A percentile compares a stretch with the other conserved stretches of the same genome.
Conservation (phyloP, 2,329 filamentous ascomycete genomes). For the Bipolaris victoriae region DNA sequence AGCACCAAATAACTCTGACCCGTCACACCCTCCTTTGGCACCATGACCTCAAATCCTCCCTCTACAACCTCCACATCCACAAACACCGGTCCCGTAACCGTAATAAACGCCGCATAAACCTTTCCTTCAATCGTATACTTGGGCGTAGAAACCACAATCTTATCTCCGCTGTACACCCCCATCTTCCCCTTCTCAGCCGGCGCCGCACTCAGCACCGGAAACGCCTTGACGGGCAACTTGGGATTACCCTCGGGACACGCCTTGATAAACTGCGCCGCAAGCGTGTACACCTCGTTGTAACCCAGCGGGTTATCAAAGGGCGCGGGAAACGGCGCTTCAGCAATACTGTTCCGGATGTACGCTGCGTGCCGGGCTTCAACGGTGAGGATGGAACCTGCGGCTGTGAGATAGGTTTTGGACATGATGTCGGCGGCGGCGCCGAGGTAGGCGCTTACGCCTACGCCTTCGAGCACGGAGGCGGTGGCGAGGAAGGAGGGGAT, state of each 20-base stretch:
- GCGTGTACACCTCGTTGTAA: slow-evolving; percentile 66
- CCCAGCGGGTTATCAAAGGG: slow-evolving; percentile 66
- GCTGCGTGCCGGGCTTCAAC: slow-evolving; percentile 70
- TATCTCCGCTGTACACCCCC: slow-evolving; percentile 25
- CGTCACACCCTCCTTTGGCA: slow-evolving; percentile 32
- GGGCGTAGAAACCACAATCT: slow-evolving; percentile 20
- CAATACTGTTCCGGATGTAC: slow-evolving; percentile 61
- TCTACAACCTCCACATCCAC: slow-evolving; percentile 21
- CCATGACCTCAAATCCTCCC: slow-evolving; percentile 26
- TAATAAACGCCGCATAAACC: slow-evolving; percentile 35
- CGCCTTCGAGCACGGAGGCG: slow-evolving; percentile 61
- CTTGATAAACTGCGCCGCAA: slow-evolving; percentile 68
- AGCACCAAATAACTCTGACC: slow-evolving; percentile 37
- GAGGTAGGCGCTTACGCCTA: slow-evolving; percentile 66
- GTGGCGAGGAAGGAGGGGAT: slow-evolving; percentile 59
- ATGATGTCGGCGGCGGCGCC: slow-evolving; percentile 66
- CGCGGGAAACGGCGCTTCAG: slow-evolving; percentile 59
- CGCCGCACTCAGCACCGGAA: slow-evolving; percentile 55
- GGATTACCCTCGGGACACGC: slow-evolving; percentile 63
- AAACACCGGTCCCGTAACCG: slow-evolving; percentile 31
- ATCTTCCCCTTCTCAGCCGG: slow-evolving; percentile 19
- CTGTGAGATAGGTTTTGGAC: slow-evolving; percentile 64
- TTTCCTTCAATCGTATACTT: slow-evolving; percentile 29
- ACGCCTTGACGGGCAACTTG: slow-evolving; percentile 65
- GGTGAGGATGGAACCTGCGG: slow-evolving; percentile 67